Conservation (phyloP, 345 rosid genomes). For the Linum tenue region DNA sequence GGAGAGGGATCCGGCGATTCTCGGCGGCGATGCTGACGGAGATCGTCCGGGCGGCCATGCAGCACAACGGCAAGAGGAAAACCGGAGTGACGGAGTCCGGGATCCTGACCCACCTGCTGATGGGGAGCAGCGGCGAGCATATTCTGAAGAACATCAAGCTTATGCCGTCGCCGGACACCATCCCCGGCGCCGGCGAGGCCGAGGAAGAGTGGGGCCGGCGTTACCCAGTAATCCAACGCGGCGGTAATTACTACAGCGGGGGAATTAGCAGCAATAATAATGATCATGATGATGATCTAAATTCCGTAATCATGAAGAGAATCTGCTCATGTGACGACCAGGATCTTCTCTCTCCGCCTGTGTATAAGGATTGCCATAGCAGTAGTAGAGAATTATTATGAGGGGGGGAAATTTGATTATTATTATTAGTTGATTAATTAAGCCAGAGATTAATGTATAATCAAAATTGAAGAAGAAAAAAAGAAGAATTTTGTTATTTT, state of each 20-base stretch:
- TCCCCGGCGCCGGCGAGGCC: constrained; percentile 38
- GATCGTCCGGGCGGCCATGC: constrained; percentile 60
- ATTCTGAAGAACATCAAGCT: constrained; percentile 37
- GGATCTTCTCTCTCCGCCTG: constrained; percentile 41
- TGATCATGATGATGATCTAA: constrained; percentile 22
- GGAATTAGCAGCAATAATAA: neutral
- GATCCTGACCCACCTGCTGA: constrained; percentile 58
- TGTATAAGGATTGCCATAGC: constrained; percentile 51
- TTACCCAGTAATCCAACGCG: constrained; percentile 28
- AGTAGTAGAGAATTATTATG: constrained; percentile 16
- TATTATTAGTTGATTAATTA: no score
- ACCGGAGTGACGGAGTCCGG: constrained; percentile 35
- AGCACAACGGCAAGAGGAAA: constrained; percentile 41
- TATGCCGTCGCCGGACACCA: constrained; percentile 36
- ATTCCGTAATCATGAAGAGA: constrained; percentile 39
- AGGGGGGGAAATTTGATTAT: neutral
- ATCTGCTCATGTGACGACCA: constrained; percentile 45
- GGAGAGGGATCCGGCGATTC: constrained; percentile 57
- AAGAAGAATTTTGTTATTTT: constrained; percentile 2
- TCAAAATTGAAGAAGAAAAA: neutral
- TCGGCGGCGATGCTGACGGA: constrained; percentile 56
- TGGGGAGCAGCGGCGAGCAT: constrained; percentile 25
- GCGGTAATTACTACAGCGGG: constrained; percentile 3
- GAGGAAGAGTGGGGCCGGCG: constrained; percentile 13
- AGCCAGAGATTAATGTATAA: no score